These are phyloP conservation scores for Inosperma sp. DNA, from an alignment of 768 basidiomycete genomes.

Conservation along the genomic window DNA sequence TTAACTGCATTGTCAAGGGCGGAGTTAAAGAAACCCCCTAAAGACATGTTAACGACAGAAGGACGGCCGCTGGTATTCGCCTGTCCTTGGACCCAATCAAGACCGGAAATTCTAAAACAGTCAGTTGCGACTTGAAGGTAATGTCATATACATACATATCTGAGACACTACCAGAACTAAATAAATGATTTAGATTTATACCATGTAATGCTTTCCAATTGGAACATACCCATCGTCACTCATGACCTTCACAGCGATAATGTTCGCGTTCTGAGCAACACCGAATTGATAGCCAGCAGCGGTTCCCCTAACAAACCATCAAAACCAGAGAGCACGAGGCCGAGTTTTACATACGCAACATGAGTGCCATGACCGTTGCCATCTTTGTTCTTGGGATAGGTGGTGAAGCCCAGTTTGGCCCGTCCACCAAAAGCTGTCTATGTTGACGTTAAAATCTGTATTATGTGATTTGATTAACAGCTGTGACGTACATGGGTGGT, in stretches of 20 bases:
- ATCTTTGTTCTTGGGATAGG: constrained; percentile 27
- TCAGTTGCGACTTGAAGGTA: background rate
- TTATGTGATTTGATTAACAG: constrained; percentile 6
- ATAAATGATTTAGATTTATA: background rate
- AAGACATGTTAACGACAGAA: constrained; percentile 30
- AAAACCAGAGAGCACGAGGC: no score
- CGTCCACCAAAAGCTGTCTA: constrained; percentile 19
- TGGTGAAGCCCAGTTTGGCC: constrained; percentile 20
- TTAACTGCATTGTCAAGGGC: constrained; percentile 31
- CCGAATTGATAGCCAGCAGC: constrained; percentile 14
- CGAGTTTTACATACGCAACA: constrained; percentile 27
- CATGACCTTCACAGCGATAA: constrained; percentile 25
- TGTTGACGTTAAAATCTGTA: no score
- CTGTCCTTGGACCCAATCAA: constrained; percentile 26
- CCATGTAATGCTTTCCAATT: background rate
- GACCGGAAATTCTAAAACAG: constrained; percentile 16
- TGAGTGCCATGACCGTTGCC: constrained; percentile 41
- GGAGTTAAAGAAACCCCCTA: constrained; percentile 26
- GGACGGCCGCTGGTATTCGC: constrained; percentile 21
- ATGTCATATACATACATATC: constrained; percentile 2
- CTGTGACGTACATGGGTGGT: background rate
- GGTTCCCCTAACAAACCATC: constrained; percentile 16
- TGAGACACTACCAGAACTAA: background rate
- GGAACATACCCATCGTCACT: constrained; percentile 19
- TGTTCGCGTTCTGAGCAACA: constrained; percentile 17